These are phyloP conservation scores for Heliamphora pulchella DNA, from an alignment of 179 eudicot species.

Conservation along the genomic window DNA sequence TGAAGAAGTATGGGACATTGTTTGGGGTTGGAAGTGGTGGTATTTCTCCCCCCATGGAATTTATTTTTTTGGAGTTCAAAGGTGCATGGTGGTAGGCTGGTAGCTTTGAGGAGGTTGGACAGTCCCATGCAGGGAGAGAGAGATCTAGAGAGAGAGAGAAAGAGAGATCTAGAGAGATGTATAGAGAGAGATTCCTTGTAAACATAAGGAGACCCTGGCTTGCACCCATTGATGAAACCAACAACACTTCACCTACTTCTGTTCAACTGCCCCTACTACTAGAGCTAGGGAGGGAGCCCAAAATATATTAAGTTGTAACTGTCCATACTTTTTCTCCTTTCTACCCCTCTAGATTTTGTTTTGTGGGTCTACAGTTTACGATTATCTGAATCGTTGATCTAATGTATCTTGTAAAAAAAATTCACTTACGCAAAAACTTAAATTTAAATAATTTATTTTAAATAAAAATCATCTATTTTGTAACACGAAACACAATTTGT, in stretches of 20 bases:
- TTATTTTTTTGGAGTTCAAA: conserved; percentile 8
- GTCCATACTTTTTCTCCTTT: too few species aligned
- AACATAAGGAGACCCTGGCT: conserved; percentile 19
- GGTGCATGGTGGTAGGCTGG: conserved; percentile 9
- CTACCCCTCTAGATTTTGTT: too few species aligned
- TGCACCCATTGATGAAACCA: conserved; percentile 32
- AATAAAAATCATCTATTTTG: too few species aligned
- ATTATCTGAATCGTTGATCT: too few species aligned
- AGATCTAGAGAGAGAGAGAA: conserved; percentile 13
- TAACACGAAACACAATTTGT: too few species aligned
- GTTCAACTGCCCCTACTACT: conserved; percentile 38
- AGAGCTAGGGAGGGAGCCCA: conserved; percentile 18
- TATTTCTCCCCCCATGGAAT: conserved; percentile 22
- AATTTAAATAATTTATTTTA: too few species aligned
- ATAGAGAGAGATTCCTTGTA: conserved; percentile 10
- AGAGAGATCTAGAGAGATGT: conserved; percentile 8
- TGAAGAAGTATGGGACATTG: conserved; percentile 22
- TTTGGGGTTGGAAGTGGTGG: conserved; percentile 15
- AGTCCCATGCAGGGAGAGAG: conserved; percentile 9
- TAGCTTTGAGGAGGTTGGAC: conserved; percentile 26
- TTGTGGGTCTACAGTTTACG: too few species aligned
- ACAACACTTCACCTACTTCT: conserved; percentile 40
- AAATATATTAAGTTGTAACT: too few species aligned
- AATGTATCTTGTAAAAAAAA: too few species aligned
- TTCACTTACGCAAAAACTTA: too few species aligned